Base-by-base conservation (phyloP, 2,329 filamentous ascomycete genomes). In the Cadophora luteo-olivacea region DNA sequence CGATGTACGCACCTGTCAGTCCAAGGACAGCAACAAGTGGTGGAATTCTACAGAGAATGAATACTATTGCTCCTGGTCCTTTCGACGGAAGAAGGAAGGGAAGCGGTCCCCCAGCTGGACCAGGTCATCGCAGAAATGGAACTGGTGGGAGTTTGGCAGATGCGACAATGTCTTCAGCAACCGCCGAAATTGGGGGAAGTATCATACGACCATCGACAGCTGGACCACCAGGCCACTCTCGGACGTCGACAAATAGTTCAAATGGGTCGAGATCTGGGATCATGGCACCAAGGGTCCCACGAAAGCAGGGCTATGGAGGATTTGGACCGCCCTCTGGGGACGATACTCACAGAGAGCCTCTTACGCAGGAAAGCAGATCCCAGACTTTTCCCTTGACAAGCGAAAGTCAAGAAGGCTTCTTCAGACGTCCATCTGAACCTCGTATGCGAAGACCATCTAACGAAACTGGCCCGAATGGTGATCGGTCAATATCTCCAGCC, bases 21-120 rank as follows among this genome's bases (percentile, higher is more conserved):
- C 86, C 87, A 32, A 78, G 77, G 41, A 76, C 75, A 1, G 78
- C 79, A 72, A 80, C 77, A 22, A 80, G 79, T 68, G 80, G 78
- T 61, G 82, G 78, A 64, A 74, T 92, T 33, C 75, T 91, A 73
- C 84, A 87, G 70, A 85, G 88, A 63, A 87, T 92, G 84, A 86
- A 92, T 72, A 85, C 82, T 9, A 90, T 92, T 75, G 84, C 87
- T 1, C 87, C 90, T 0, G 90, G 89, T 0, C 90, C 90, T 0
- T 92, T 92, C 73, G 87, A 89, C 71, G 79, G 80, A 72, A 80
- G 79, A 72, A 75, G 65, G 75, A 71, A 66, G 67, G 70, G 58
- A 70, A 74, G 22, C 41, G 64, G 45, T 68, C 72, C 71, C 71
- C 41, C 67, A 72, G 32, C 73, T 72, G n/a, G 22, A 4, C 66